These are phyloP conservation scores for Pyricularia grisea DNA, from an alignment of 2,329 filamentous ascomycete species.

Conservation along the genomic window DNA sequence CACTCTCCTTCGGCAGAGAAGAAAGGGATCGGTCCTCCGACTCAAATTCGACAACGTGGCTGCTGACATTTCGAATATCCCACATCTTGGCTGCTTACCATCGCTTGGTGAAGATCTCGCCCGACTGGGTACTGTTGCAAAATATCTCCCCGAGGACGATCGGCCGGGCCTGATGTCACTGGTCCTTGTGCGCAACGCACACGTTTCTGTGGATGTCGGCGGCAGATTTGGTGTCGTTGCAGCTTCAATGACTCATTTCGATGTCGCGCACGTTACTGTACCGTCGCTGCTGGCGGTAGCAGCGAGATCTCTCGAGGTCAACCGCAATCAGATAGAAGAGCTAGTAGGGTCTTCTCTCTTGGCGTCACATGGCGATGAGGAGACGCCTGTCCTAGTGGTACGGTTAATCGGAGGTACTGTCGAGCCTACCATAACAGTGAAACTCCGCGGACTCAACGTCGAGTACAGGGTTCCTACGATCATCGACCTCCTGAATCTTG, in stretches of 20 bases:
- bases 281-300: constrained; percentile 77
- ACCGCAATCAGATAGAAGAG: constrained; percentile 59
- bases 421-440: constrained; percentile 82
- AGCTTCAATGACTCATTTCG: constrained; percentile 50
- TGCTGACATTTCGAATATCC: constrained; percentile 50
- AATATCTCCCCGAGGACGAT: constrained; percentile 94
- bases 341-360: constrained; percentile 49
- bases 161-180: constrained; percentile 79
- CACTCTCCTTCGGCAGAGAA: constrained; percentile 74
- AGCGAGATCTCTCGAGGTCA: constrained; percentile 51
- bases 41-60: constrained; percentile 57
- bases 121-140: constrained; percentile 77
- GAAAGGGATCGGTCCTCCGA: constrained; percentile 76
- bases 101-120: constrained; percentile 69
- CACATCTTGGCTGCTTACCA: constrained; percentile 58
- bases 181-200: constrained; percentile 52
- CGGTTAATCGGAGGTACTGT: constrained; percentile 90
- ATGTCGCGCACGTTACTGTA: constrained; percentile 73
- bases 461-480: constrained; percentile 84
- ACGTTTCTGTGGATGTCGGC: constrained; percentile 53
- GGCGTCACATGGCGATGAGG: constrained; percentile 15
- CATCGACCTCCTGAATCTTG: constrained; percentile 67
- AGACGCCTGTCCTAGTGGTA: constrained; percentile 62
- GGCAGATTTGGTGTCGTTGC: constrained; percentile 58
- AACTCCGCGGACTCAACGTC: constrained; percentile 72